Conservation (phyloP, 2,329 filamentous ascomycete genomes). For the Colletotrichum karsti region DNA sequence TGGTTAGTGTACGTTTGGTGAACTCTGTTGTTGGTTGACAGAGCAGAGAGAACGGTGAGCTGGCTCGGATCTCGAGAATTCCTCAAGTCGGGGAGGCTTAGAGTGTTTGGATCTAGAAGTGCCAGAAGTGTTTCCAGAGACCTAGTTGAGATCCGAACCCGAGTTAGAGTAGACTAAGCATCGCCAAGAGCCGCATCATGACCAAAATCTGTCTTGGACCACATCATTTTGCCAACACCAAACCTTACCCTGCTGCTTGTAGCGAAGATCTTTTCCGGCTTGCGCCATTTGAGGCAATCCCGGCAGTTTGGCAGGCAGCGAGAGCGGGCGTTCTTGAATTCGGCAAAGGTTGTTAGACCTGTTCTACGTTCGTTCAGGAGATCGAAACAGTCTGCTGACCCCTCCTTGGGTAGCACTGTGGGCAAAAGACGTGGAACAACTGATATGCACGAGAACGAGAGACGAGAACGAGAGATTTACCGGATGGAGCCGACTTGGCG, state of each 20-base stretch:
- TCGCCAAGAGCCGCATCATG: slow-evolving; percentile 17
- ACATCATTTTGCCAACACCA: not conserved
- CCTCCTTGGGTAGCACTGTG: not conserved
- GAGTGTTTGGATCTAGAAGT: no score
- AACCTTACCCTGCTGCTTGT: no score
- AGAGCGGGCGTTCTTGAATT: not conserved
- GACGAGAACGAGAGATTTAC: not conserved
- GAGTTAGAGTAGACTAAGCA: not conserved
- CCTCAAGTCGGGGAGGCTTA: no score
- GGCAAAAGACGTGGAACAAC: no score
- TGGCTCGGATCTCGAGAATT: no score
- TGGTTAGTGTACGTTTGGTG: not conserved
- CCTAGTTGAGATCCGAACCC: not conserved
- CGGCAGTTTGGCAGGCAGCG: not conserved
- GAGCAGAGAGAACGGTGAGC: not conserved
- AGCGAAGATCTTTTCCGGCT: no score
- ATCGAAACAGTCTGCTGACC: not conserved
- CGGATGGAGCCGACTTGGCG: not conserved
- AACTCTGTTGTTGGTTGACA: not conserved
- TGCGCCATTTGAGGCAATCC: no score
- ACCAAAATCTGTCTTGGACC: not conserved
- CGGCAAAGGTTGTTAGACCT: not conserved
- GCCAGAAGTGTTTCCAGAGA: no score
- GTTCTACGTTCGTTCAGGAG: not conserved
- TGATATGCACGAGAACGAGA: not conserved